Base-by-base conservation (phyloP, 441 rosid species). In the Populus trichocarpa region DNA sequence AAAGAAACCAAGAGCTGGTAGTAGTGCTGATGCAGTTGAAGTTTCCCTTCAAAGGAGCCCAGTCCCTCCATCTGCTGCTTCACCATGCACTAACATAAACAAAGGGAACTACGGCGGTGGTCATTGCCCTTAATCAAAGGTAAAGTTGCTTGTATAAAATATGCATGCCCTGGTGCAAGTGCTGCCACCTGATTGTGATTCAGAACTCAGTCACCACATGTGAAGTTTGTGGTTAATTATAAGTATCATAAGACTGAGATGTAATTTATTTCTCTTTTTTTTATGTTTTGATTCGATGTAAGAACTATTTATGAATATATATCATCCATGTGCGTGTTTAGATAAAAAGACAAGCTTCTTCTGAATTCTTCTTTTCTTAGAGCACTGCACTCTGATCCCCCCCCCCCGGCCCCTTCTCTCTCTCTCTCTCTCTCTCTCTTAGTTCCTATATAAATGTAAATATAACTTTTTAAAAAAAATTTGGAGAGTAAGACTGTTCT, bases 61-160 rank as follows among this genome's bases (percentile, higher is more conserved):
- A 8, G 77, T 79, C 5, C 81, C 81, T 11, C 81, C 81, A 0
- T 18, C 35, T 2, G 74, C 70, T 25, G 4, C 77, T 36, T 79
- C 81, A 20, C 35, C 81, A 0, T 79, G 81, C 35, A 79, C 77
- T n/a, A 8, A 68, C 38, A 26, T 30, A 7, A 30, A 68, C 71
- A 14, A 32, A 5, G 23, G 71, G 11, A 68, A 20, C 40, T 4
- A 0, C 35, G 8, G 2, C 33, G 71, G 40, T 18, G 71, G 22
- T 20, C 23, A 68, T 68, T 68, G 42, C 38, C 59, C 59, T 50
- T 50, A 1, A 18, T 50, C 59, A 50, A 50, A 50, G 59, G 59
- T 50, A 50, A 50, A 50, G 13, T 50, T 50, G 59, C 59, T 6
- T 50, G 59, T 50, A 14, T 50, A 50, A 50, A 50, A 50, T 50